phyloP scores from a whole-genome alignment of 129 eudicot genomes.

The Flaveria trinervia region DNA sequence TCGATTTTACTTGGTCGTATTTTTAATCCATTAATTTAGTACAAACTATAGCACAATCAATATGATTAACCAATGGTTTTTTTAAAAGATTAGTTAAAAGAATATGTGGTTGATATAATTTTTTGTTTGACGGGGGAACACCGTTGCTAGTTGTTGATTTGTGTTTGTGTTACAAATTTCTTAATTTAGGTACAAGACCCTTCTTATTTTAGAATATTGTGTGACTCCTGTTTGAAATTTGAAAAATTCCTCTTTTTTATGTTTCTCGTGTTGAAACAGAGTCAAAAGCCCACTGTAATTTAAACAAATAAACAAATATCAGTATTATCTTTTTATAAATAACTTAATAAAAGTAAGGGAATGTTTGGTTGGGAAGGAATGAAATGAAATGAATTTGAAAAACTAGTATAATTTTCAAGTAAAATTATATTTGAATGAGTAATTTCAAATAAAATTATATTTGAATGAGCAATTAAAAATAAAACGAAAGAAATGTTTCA shows the following conservation, averaged over 20 bases:
- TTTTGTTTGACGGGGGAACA: background rate
- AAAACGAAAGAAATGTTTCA: no score
- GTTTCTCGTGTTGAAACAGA: background rate
- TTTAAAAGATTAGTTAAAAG: background rate
- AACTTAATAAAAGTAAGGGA: no score
- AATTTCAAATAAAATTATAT: no score
- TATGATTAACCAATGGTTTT: background rate
- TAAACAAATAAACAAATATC: background rate
- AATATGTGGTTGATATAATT: background rate
- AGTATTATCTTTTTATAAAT: no score
- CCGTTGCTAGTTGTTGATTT: background rate
- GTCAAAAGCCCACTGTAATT: background rate
- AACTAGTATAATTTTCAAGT: no score
- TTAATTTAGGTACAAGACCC: background rate
- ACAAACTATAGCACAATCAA: background rate
- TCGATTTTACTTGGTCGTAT: background rate
- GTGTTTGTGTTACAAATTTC: background rate
- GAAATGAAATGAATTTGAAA: no score
- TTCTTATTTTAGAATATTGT: background rate
- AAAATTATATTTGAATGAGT: no score
- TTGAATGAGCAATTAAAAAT: no score
- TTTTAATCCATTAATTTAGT: background rate
- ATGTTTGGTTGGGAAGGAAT: no score
- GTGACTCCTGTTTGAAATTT: background rate
- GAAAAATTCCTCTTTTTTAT: background rate